These are phyloP conservation scores for Lachnellula cervina DNA, from an alignment of 2,329 filamentous ascomycete species.

Conservation along the genomic window DNA sequence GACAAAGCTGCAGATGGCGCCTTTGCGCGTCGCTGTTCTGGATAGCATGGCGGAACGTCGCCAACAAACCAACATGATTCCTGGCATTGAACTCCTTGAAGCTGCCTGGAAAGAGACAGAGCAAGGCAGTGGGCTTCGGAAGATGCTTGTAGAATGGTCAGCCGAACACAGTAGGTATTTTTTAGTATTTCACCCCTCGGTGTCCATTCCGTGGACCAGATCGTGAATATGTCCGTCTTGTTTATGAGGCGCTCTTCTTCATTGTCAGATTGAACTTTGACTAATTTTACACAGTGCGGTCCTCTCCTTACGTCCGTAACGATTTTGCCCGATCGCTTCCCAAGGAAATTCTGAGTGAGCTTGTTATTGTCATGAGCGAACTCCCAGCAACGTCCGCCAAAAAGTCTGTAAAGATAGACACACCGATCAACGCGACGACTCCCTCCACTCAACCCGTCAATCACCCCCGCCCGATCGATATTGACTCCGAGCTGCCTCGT, in stretches of 20 bases:
- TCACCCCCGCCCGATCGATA: constrained; percentile 38
- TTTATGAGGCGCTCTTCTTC: neutral
- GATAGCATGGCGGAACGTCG: constrained; percentile 54
- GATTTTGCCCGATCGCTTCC: constrained; percentile 58
- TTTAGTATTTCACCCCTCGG: neutral
- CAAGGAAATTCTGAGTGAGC: constrained; percentile 57
- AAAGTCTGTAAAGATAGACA: neutral
- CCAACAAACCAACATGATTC: constrained; percentile 49
- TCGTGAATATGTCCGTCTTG: no score
- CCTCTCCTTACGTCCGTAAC: constrained; percentile 46
- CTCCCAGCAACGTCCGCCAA: constrained; percentile 29
- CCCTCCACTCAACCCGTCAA: constrained; percentile 14
- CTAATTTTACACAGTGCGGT: constrained; percentile 36
- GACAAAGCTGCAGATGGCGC: constrained; percentile 25
- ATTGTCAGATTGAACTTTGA: neutral
- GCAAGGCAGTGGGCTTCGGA: constrained; percentile 54
- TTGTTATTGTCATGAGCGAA: constrained; percentile 58
- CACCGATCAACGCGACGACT: constrained; percentile 2
- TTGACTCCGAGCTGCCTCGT: constrained; percentile 34
- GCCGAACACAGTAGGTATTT: constrained; percentile 48
- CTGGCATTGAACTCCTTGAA: constrained; percentile 53
- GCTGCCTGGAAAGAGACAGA: constrained; percentile 59
- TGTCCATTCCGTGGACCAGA: neutral
- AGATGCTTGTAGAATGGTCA: constrained; percentile 55
- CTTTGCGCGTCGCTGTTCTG: constrained; percentile 34